phyloP scores from a whole-genome alignment of 2,329 filamentous ascomycete genomes.

The Neofusicoccum laricinum region DNA sequence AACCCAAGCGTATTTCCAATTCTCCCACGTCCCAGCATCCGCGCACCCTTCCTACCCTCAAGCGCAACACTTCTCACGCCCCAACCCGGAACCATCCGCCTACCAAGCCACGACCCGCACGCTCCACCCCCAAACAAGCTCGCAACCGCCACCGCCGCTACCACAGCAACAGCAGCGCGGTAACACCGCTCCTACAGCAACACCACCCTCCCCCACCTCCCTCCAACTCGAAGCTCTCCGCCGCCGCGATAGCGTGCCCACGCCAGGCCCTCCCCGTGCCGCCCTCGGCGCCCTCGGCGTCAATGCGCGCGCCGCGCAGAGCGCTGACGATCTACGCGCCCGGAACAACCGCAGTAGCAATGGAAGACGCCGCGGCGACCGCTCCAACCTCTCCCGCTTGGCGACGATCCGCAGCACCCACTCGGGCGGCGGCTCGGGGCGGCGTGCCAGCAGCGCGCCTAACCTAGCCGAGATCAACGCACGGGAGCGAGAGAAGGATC shows the following conservation, averaged over 20 bases:
- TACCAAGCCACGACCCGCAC: not conserved
- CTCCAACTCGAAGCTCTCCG: not conserved
- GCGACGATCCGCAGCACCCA: slow-evolving; percentile 9
- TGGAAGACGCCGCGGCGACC: not conserved
- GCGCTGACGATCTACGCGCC: slow-evolving; percentile 1
- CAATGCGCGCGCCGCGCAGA: slow-evolving; percentile 7
- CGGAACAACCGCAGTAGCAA: not conserved
- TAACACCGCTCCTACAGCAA: not conserved
- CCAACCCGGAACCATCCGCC: not conserved
- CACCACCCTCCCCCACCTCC: not conserved
- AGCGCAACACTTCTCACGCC: not conserved
- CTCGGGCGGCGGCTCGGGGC: not conserved
- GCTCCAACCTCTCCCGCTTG: not conserved
- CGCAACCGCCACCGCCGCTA: too few species aligned
- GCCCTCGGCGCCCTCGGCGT: not conserved
- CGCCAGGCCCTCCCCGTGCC: not conserved
- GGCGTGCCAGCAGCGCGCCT: not conserved
- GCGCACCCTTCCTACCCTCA: not conserved
- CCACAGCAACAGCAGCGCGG: not conserved
- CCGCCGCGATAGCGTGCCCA: slow-evolving; percentile 6
- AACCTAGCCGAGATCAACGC: not conserved
- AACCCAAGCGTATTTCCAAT: not conserved
- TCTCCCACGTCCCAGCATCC: not conserved
- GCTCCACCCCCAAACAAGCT: not conserved
- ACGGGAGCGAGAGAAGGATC: not conserved